phyloP scores from a whole-genome alignment of 2,329 filamentous ascomycete genomes.

The Alternaria consortialis region DNA sequence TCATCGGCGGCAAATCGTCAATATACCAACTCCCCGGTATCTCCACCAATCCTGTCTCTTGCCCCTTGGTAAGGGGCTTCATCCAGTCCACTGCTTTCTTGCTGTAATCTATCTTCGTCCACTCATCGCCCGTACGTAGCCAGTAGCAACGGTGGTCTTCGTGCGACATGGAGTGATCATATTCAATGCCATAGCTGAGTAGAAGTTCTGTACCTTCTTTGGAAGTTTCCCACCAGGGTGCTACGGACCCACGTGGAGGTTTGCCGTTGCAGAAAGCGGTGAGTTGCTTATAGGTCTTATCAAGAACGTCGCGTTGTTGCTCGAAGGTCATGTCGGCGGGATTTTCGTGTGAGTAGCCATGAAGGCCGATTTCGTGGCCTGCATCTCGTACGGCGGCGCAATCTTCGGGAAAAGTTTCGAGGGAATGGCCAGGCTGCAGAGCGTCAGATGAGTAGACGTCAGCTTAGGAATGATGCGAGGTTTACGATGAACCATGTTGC shows the following conservation, averaged over 20 bases:
- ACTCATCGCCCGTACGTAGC: constrained; percentile 69
- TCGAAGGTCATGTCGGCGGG: constrained; percentile 75
- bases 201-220: constrained; percentile 72
- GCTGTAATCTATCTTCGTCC: constrained; percentile 73
- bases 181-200: constrained; percentile 73
- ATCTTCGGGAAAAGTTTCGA: constrained; percentile 74
- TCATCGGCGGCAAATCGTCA: constrained; percentile 69
- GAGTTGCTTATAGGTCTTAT: constrained; percentile 76
- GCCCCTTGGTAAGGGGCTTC: constrained; percentile 69
- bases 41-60: constrained; percentile 70
- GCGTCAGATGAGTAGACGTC: background rate
- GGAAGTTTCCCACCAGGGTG: constrained; percentile 79
- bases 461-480: constrained; percentile 54
- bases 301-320: constrained; percentile 77
- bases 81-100: constrained; percentile 71
- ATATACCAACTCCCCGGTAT: constrained; percentile 73
- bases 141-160: constrained; percentile 72
- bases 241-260: constrained; percentile 75
- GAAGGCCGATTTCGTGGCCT: constrained; percentile 73
- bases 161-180: constrained; percentile 73
- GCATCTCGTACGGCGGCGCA: constrained; percentile 67
- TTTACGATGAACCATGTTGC: constrained; percentile 73
- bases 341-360: constrained; percentile 79
- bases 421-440: constrained; percentile 62
- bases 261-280: constrained; percentile 74